Conservation (phyloP, 352 stramenopile species). For the Globisporangium alternatum region DNA sequence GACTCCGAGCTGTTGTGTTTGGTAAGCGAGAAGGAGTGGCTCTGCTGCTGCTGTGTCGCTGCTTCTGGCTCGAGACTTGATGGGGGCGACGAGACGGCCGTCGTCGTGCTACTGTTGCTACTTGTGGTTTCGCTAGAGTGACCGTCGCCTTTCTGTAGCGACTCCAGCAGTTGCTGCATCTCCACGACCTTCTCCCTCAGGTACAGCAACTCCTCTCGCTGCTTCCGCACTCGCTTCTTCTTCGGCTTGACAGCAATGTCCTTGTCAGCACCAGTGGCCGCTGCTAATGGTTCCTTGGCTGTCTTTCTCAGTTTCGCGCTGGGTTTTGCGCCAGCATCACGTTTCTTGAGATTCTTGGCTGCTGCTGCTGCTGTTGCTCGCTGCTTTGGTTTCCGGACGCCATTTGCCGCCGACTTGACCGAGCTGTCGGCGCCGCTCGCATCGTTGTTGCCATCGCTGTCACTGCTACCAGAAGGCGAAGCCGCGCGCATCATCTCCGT, state of each 20-base stretch:
- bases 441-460: slow-evolving; percentile 1
- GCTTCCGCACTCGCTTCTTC: slow-evolving; percentile 16
- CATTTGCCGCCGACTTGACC: neutral
- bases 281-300: neutral
- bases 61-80: neutral
- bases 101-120: neutral
- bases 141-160: neutral
- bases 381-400: neutral
- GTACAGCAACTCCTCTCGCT: slow-evolving; percentile 13
- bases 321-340: no score
- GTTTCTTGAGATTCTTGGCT: neutral
- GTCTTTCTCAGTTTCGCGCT: neutral
- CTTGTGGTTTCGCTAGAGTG: neutral
- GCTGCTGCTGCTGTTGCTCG: neutral
- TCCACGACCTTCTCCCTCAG: slow-evolving; percentile 13
- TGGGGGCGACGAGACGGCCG: neutral
- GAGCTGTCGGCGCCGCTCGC: neutral
- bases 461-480: neutral
- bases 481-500: neutral
- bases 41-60: neutral
- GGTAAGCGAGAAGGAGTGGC: neutral
- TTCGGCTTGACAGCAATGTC: slow-evolving; percentile 1
- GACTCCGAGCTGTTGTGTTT: neutral
- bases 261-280: neutral
- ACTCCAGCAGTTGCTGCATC: slow-evolving; percentile 10